Base-by-base conservation (phyloP, 257 asterid genomes). In the Gardenia jasminoides region DNA sequence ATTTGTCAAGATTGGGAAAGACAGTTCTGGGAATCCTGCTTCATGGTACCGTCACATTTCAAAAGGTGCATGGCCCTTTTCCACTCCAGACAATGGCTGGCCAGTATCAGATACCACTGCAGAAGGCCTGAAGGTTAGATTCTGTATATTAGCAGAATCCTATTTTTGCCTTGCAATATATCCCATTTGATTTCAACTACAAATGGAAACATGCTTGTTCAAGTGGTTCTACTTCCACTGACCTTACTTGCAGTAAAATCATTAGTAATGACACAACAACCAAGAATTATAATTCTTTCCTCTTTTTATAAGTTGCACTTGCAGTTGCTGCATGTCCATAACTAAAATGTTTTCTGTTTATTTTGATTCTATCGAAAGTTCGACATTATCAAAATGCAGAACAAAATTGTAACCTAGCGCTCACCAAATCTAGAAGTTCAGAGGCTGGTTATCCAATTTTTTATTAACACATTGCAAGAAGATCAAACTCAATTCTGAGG, bases 1-100 rank as follows among this genome's bases (percentile, higher is more conserved):
- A 72, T 48, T 24, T 47, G 31, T 44, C n/a, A 73, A 92, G 97
- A 75, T 91, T 73, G 79, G 67, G 1, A 50, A 80, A 46, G 80
- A 89, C 61, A 81, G 88, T 46, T 54, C 78, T 2, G 91, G 84
- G 22, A 10, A 86, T 43, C 44, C 77, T 46, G 78, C 81, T 68
- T 75, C 72, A 10, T 89, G 92, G 94, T 90, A 89, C 74, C 92
- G 97, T 15, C 94, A 89, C 67, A 48, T 82, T 78, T 84, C 94
- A 6, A 91, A 87, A 88, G 97, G 97, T 19, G 96, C 89, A 17
- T 92, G 96, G 97, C 90, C 94, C 19, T 89, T 89, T 80, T 92
- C 97, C 3, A 91, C 97, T 2, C 59, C 83, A 0, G 97, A 92
- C 80, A 86, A 89, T 56, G 97, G 97, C 17, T 91, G 97, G 96